These are phyloP conservation scores for Dactylellina sp. DNA, from an alignment of 2,329 filamentous ascomycete species.

Conservation along the genomic window DNA sequence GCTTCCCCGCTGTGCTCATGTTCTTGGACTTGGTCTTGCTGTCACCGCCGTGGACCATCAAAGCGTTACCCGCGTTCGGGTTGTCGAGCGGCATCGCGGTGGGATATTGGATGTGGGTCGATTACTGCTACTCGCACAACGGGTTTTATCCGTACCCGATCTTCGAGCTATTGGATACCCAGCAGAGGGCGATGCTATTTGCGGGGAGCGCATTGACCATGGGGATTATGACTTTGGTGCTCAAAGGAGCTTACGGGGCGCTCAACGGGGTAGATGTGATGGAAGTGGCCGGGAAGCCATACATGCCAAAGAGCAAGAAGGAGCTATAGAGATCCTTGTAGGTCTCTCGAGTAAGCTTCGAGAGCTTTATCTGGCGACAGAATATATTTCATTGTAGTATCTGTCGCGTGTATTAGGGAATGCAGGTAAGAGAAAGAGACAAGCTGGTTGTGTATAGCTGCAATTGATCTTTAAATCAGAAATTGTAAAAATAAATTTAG, in stretches of 20 bases:
- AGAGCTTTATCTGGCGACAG: not conserved
- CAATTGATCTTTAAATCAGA: too few relatives aligned
- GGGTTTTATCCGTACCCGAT: constrained; percentile 82
- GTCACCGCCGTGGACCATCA: constrained; percentile 78
- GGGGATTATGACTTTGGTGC: constrained; percentile 74
- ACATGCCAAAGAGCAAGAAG: constrained; percentile 55
- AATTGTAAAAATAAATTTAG: too few relatives aligned
- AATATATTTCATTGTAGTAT: not conserved
- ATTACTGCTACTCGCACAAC: constrained; percentile 71
- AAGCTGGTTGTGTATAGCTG: too few relatives aligned
- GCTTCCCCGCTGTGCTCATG: constrained; percentile 74
- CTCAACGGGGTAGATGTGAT: constrained; percentile 71
- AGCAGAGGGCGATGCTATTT: constrained; percentile 77
- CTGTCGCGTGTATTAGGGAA: not conserved
- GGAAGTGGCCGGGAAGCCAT: constrained; percentile 63
- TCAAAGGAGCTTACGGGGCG: constrained; percentile 77
- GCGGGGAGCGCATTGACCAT: constrained; percentile 76
- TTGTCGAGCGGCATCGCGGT: constrained; percentile 73
- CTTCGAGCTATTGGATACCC: constrained; percentile 75
- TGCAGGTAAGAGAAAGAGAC: too few relatives aligned
- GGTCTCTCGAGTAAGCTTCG: too few relatives aligned
- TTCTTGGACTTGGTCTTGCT: constrained; percentile 75
- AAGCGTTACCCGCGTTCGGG: constrained; percentile 70
- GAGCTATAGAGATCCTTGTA: constrained; percentile 7
- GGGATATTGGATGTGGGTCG: constrained; percentile 81